These are phyloP conservation scores for Rubia tinctorum DNA, from an alignment of 305 asterid species.

Conservation along the genomic window DNA sequence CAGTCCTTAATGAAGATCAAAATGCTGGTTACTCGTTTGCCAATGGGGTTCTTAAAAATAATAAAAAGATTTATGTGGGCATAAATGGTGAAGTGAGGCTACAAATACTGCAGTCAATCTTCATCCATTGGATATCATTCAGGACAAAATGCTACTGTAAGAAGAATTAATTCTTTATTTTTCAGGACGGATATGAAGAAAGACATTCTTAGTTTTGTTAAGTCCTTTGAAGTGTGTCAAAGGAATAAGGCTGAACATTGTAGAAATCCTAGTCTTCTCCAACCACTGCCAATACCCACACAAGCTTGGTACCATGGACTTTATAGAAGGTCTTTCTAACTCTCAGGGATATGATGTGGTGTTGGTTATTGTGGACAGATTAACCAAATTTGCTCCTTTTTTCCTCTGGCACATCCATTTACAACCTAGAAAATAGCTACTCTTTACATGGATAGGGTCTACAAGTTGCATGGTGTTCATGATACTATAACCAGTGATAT, in stretches of 20 bases:
- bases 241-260: neutral
- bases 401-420: neutral
- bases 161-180: neutral
- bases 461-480: no score
- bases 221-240: neutral
- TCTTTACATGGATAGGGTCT: neutral
- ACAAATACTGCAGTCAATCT: neutral
- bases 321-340: neutral
- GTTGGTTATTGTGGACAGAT: neutral
- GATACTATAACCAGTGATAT: neutral
- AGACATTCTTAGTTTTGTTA: neutral
- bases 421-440: neutral
- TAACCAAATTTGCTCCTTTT: conserved; percentile 7
- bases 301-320: conserved; percentile 7
- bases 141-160: neutral
- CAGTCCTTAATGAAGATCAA: no score
- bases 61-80: neutral
- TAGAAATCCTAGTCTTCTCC: neutral
- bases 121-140: neutral
- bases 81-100: neutral
- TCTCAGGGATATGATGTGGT: neutral
- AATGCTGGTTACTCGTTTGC: no score
- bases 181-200: neutral
- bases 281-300: neutral
- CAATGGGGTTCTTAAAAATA: neutral